Evolutionary conservation across 2,329 filamentous ascomycete species (phyloP).

Genomic region (Aspergillus amoenus): DNA sequence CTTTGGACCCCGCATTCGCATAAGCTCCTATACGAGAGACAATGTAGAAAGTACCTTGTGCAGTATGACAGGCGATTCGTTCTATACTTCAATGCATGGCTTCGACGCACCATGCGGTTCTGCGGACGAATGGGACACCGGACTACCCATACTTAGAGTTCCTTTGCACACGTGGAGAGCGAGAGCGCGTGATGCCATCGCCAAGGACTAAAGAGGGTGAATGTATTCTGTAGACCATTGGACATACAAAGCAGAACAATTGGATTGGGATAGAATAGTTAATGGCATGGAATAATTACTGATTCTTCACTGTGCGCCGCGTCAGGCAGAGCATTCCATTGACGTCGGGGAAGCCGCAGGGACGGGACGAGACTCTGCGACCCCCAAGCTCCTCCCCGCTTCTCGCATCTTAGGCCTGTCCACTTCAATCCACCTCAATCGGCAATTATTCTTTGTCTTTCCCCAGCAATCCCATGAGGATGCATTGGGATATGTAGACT

Average conservation of each 20-base stretch:
- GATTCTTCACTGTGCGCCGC: neutral
- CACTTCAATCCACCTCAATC: neutral
- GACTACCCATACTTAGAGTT: neutral
- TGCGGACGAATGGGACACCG: neutral
- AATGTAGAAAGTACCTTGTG: neutral
- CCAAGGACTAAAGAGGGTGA: neutral
- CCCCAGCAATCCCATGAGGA: slow-evolving; percentile 1
- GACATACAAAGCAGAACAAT: neutral
- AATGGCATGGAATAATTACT: neutral
- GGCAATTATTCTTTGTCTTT: neutral
- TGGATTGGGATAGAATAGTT: neutral
- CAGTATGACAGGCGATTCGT: neutral
- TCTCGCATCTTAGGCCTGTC: slow-evolving; percentile 1
- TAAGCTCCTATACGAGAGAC: neutral
- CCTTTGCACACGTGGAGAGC: neutral
- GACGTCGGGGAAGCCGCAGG: neutral
- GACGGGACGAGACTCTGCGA: neutral
- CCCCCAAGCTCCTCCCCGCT: slow-evolving; percentile 4
- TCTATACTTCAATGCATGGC: neutral
- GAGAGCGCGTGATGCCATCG: slow-evolving; percentile 9
- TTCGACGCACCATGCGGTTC: neutral
- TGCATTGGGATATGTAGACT: slow-evolving; percentile 8
- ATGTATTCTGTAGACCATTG: neutral
- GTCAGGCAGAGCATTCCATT: slow-evolving; percentile 3
- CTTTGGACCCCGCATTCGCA: neutral